Conservation (phyloP, 306 rosid genomes). For the Cucurbita pepo region DNA sequence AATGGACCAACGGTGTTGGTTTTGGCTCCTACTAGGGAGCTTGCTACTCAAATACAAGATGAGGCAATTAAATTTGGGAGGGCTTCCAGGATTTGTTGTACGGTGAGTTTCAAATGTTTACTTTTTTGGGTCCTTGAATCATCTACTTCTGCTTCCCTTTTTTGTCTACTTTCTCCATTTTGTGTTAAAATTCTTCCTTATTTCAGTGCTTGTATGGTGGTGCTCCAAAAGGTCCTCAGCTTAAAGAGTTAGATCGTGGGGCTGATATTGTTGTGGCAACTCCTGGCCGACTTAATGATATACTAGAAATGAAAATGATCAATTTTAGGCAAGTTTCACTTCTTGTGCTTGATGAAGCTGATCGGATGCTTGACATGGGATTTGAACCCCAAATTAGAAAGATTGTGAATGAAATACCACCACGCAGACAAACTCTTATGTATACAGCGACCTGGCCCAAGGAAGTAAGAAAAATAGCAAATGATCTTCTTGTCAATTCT, state of each 20-base stretch:
- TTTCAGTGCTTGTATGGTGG: constrained; percentile 96
- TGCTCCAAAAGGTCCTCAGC: constrained; percentile 79
- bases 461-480: constrained; percentile 92
- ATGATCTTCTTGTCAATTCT: constrained; percentile 88
- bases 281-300: constrained; percentile 96
- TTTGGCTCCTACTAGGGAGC: constrained; percentile 97
- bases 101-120: constrained; percentile 35
- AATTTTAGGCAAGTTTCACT: constrained; percentile 81
- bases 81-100: constrained; percentile 76
- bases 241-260: constrained; percentile 83
- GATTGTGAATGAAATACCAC: constrained; percentile 93
- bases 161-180: not conserved
- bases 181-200: constrained; percentile 13
- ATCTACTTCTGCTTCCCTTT: not conserved
- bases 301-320: constrained; percentile 86
- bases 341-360: constrained; percentile 99
- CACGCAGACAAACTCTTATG: constrained; percentile 93
- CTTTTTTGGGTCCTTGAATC: not conserved
- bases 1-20: constrained; percentile 93
- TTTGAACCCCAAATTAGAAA: constrained; percentile 98
- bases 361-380: constrained; percentile 99
- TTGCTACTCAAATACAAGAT: constrained; percentile 93
- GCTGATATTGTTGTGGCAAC: constrained; percentile 98
- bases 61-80: constrained; percentile 84
- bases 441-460: constrained; percentile 99